Evolutionary conservation across 306 rosid genomes (phyloP), one percentile per base, ranked within the genome.

Genomic region (Castanea sativa): DNA sequence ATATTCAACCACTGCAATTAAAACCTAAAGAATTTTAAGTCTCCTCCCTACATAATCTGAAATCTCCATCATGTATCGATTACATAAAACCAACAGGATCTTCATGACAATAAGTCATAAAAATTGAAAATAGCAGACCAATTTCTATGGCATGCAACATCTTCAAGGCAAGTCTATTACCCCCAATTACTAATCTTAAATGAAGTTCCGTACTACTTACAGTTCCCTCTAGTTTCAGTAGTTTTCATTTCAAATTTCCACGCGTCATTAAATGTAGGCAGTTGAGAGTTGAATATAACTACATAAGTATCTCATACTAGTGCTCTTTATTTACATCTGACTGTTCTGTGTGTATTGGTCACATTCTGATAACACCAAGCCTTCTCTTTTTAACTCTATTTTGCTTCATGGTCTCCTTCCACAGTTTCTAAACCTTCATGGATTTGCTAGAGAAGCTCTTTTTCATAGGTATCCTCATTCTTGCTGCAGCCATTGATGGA

Each of bases 251-350:
- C 45, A 41, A 21, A 10, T 55, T 84, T 63, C 33, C 38, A 10
- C n/a, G 20, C 30, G 63, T 81, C 90, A 91, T 94, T 94, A 84
- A 86, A 91, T 81, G 18, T 69, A 4, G 89, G 76, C 87, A 84
- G 98, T 91, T 94, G 98, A 83, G 73, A 60, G 90, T 87, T 94
- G 76, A 84, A 80, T 70, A 49, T 12, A 12, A 0, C 4, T 49
- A 2, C 12, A 52, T 70, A 79, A 55, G 76, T 53, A 41, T 69
- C 53, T n/a, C 69, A 78, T 64, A 49, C 60, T 25, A 9, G 74
- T 32, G 8, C 45, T 41, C 60, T 49, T 8, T 76, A 27, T 82
- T 75, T 61, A 29, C 55, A 25, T 38, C 33, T 12, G 51, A 25
- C 59, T 71, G 59, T n/a, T 68, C 73, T 29, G 35, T 63, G 27